Evolutionary conservation across 2,329 filamentous ascomycete genomes (phyloP), one percentile per base, ranked within the genome.

Genomic region (Ophiostoma pallidulum): DNA sequence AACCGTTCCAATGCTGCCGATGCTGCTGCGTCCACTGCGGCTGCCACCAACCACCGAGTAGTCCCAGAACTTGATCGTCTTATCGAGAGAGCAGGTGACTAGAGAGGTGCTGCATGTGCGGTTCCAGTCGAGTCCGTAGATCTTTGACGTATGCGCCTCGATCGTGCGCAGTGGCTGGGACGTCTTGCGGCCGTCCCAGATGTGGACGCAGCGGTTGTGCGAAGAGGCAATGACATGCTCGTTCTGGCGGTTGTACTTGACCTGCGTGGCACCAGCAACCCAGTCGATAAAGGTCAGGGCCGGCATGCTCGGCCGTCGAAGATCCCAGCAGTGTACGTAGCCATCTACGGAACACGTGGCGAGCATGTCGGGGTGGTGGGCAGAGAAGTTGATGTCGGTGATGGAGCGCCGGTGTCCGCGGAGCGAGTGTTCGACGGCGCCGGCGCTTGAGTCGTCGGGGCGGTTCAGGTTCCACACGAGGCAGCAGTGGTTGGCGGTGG

Each of bases 121-220:
- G 60, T 94, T 94, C 91, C 91, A 96, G 64, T 96, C 91, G 29
- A 96, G 73, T 24, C 91, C 91, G 61, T 96, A 96, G 51, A 96
- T 95, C 65, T 95, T 96, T 32, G 89, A 95, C 28, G 78, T 80
- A 59, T 96, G 90, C 0, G 90, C 91, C 59, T 82, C 81, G 53
- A 96, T 94, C 14, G 87, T 91, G 51, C 81, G 82, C 37, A 96
- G 67, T 5, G 90, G 89, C 50, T 80, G 74, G 3, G 84, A 83
- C 1, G 88, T 80, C 59, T 84, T 86, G 41, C 90, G 76, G 59
- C 86, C 82, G 63, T 96, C 90, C 90, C 90, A 96, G 44, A 96
- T 87, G 51, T 87, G 84, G 37, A 96, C 71, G 67, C 81, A 88
- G 18, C 82, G 81, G 64, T 95, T 89, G 66, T 96, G 91, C 10